Percentiles rank a stretch among this genome's conserved stretches.
Evolutionary conservation across 495 filamentous ascomycete species (phyloP).

Genomic region (Penicillium angulare): DNA sequence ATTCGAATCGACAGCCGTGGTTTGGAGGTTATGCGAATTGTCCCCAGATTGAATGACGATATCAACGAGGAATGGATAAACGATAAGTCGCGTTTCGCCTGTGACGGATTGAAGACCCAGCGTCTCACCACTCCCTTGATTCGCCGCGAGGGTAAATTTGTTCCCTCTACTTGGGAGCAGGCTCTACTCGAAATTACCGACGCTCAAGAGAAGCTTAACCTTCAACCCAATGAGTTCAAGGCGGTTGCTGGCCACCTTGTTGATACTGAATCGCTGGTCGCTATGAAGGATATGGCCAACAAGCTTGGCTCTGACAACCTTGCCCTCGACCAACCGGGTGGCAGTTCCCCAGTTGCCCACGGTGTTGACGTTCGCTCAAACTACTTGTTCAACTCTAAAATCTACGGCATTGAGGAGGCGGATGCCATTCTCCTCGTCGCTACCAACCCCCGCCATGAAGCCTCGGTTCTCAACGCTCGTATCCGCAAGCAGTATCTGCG

Average conservation of each 20-base stretch:
- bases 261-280: conserved; percentile 89
- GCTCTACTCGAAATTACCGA: conserved; percentile 80
- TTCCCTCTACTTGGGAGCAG: conserved; percentile 91
- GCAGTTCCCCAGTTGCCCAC: conserved; percentile 81
- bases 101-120: conserved; percentile 95
- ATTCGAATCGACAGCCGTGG: conserved; percentile 90
- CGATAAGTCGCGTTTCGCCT: conserved; percentile 95
- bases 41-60: conserved; percentile 92
- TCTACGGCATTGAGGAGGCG: conserved; percentile 88
- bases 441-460: conserved; percentile 92
- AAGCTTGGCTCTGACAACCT: conserved; percentile 95
- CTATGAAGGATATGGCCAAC: conserved; percentile 95
- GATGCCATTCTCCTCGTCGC: conserved; percentile 90
- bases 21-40: conserved; percentile 92
- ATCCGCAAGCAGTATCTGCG: conserved; percentile 97
- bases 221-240: conserved; percentile 92
- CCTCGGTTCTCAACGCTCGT: conserved; percentile 89
- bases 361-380: conserved; percentile 92
- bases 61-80: conserved; percentile 99
- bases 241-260: conserved; percentile 86
- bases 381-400: conserved; percentile 94
- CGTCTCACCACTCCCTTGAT: conserved; percentile 88
- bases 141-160: conserved; percentile 81
- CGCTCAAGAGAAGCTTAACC: conserved; percentile 70
- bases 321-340: conserved; percentile 83